Evolutionary conservation across 495 filamentous ascomycete genomes (phyloP).

Genomic region (Xylaria scruposa): DNA sequence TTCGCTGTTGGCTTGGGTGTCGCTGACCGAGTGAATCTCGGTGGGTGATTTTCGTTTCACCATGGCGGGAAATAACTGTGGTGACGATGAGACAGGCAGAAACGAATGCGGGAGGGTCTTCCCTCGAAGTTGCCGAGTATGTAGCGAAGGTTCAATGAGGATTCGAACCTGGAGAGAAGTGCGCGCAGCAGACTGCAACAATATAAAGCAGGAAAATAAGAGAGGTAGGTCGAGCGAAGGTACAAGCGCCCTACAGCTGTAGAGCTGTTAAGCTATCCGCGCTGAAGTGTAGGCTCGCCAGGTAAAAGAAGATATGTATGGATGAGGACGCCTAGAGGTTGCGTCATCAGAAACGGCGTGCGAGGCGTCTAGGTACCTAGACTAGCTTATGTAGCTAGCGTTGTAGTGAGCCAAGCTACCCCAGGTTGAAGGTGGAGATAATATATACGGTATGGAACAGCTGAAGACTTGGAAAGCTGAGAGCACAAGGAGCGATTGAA

Average conservation of each 20-base stretch:
- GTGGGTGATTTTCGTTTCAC: constrained; percentile 53
- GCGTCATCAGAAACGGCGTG: constrained; percentile 25
- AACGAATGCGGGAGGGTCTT: background rate
- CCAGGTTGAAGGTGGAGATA: background rate
- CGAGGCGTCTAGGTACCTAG: constrained; percentile 7
- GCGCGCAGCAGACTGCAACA: background rate
- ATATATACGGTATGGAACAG: background rate
- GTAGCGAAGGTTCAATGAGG: background rate
- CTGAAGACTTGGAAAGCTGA: background rate
- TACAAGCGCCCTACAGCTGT: background rate
- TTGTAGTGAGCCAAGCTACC: constrained; percentile 6
- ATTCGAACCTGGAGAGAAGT: background rate
- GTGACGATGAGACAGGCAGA: background rate
- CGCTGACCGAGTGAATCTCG: constrained; percentile 23
- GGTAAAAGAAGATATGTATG: constrained; percentile 7
- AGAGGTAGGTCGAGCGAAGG: constrained; percentile 3
- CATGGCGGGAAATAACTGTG: constrained; percentile 30
- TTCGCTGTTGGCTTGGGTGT: constrained; percentile 36
- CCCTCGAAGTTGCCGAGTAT: background rate
- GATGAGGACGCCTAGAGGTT: constrained; percentile 13
- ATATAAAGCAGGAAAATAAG: background rate
- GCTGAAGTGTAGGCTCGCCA: background rate
- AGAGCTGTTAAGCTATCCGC: background rate
- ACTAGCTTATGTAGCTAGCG: constrained; percentile 4
- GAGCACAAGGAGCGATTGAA: background rate